phyloP scores from a whole-genome alignment of 306 rosid species.

The Quercus engelmannii region DNA sequence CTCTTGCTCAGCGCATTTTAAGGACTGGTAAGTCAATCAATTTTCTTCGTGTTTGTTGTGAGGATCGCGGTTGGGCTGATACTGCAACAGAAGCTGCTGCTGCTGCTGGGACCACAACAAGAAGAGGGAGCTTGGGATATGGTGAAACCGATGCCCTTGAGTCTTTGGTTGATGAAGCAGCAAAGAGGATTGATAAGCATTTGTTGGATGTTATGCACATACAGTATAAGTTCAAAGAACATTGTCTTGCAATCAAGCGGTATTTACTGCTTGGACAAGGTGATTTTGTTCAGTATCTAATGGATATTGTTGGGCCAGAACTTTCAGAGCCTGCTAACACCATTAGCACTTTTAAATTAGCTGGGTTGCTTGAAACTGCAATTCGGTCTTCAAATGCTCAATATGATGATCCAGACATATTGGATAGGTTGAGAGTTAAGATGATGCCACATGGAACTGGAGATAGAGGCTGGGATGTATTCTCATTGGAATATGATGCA shows the following conservation, averaged over 20 bases:
- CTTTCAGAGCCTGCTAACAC: conserved; percentile 96
- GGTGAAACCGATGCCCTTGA: conserved; percentile 95
- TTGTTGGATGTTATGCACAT: conserved; percentile 79
- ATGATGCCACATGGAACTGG: conserved; percentile 98
- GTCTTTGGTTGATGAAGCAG: conserved; percentile 82
- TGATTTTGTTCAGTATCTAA: conserved; percentile 92
- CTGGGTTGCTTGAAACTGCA: conserved; percentile 91
- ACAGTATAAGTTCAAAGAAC: conserved; percentile 87
- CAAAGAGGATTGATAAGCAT: conserved; percentile 90
- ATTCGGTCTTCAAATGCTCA: conserved; percentile 92
- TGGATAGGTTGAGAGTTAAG: conserved; percentile 89
- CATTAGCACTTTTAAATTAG: conserved; percentile 85
- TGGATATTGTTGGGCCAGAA: conserved; percentile 96
- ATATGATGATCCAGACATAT: conserved; percentile 86
- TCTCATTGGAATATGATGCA: conserved; percentile 91
- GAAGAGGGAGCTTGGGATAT: conserved; percentile 85
- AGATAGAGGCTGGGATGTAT: conserved; percentile 97
- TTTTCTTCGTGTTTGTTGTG: conserved; percentile 95
- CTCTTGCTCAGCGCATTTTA: conserved; percentile 87
- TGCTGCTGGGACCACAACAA: conserved; percentile 66
- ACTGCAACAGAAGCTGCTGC: conserved; percentile 77
- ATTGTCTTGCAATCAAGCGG: conserved; percentile 92
- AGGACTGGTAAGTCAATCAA: conserved; percentile 97
- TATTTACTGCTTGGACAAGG: conserved; percentile 93
- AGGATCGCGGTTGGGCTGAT: conserved; percentile 88